Conservation (phyloP, 768 basidiomycete species). For the Paxillus involutus region DNA sequence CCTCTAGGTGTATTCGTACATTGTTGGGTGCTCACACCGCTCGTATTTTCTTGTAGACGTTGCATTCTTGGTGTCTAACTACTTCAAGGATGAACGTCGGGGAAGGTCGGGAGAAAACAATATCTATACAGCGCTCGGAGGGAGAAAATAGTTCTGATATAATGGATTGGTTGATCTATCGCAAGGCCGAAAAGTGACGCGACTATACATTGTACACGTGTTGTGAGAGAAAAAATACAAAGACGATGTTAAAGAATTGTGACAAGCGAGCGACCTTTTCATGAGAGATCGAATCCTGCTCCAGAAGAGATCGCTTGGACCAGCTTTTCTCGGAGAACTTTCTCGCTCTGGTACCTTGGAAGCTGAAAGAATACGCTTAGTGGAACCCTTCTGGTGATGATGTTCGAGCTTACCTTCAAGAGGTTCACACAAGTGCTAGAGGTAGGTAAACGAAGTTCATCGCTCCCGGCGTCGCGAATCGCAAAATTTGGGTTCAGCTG, state of each 20-base stretch:
- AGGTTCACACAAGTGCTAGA: constrained; percentile 91
- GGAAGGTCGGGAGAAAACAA: constrained; percentile 29
- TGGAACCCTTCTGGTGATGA: neutral
- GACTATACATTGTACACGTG: constrained; percentile 6
- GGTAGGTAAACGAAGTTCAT: constrained; percentile 70
- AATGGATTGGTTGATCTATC: neutral
- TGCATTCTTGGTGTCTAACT: constrained; percentile 82
- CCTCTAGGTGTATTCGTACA: too few relatives aligned
- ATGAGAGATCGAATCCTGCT: constrained; percentile 94
- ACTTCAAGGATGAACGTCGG: constrained; percentile 67
- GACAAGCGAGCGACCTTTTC: constrained; percentile 2
- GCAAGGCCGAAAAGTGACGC: constrained; percentile 9
- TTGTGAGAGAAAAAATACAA: neutral
- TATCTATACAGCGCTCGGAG: constrained; percentile 32
- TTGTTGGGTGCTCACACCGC: neutral
- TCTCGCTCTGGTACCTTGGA: constrained; percentile 66
- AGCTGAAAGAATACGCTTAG: constrained; percentile 43
- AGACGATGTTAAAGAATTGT: neutral
- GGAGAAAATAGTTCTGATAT: constrained; percentile 10
- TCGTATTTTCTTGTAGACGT: constrained; percentile 49
- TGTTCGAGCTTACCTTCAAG: constrained; percentile 64
- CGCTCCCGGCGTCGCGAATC: constrained; percentile 78
- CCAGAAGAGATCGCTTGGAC: constrained; percentile 84
- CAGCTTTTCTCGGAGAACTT: constrained; percentile 69
- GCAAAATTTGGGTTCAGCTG: constrained; percentile 87